Evolutionary conservation across 2,329 filamentous ascomycete species (phyloP), one percentile per base, ranked within the genome.

Genomic region (Pezicula neosporulosa): DNA sequence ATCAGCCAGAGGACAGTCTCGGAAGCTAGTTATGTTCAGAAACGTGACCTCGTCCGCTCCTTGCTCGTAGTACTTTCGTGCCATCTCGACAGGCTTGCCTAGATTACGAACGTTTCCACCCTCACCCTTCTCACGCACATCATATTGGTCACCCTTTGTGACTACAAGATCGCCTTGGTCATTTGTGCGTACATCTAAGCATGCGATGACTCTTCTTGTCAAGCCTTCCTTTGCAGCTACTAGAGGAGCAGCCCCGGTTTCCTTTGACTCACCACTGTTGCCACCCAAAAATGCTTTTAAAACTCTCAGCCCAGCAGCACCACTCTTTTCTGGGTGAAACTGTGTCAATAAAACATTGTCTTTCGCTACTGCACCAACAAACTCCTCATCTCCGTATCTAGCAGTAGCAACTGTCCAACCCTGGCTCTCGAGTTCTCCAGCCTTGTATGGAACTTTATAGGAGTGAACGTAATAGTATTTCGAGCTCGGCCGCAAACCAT

Each of bases 391-490:
- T 30, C 92, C 92, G 69, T 99, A 99, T 15, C 81, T 85, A 16
- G 86, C 92, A 3, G 89, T 96, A 1, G 94, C 94, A n/a, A 97
- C 87, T 8, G 84, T 83, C 93, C 94, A 99, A 24, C 93, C 94
- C 33, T 87, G 80, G 50, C 77, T 76, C 70, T 97, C 91, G 12
- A 97, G 77, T 58, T 86, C 78, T 35, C 87, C 89, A 43, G 80
- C 71, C 48, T 73, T 72, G 68, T 97, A 96, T 3, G 86, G 86
- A 24, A 84, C 86, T 52, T 91, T 92, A 72, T 94, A 99, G 2
- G 90, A 92, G 77, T 99, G 94, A 51, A 99, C 93, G 67, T 99
- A 99, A 74, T 99, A 99, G 77, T 99, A 99, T 71, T 97, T 99
- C 66, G 89, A 96, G 48, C 80, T 78, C 1, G 89, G 85, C 27